Conservation (phyloP, 768 basidiomycete species). For the Boletales sp. region DNA sequence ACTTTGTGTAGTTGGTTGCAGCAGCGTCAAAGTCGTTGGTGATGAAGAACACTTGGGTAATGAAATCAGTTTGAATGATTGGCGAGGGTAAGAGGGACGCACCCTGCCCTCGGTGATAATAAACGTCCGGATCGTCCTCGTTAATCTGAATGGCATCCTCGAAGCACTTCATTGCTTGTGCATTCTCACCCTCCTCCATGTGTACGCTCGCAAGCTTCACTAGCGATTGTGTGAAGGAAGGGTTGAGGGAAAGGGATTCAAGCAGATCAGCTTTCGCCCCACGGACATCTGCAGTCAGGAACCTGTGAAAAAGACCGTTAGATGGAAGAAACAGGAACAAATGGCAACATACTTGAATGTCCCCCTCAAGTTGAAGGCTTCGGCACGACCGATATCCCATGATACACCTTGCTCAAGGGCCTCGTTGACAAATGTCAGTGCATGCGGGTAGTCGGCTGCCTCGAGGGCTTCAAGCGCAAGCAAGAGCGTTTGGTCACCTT, state of each 20-base stretch:
- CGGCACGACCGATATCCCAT: slow-evolving; percentile 69
- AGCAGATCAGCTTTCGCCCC: slow-evolving; percentile 84
- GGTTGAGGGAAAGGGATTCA: slow-evolving; percentile 65
- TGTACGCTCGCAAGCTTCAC: slow-evolving; percentile 97
- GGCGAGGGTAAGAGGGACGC: neutral
- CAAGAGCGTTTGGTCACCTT: slow-evolving; percentile 80
- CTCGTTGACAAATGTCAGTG: slow-evolving; percentile 77
- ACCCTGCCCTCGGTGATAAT: slow-evolving; percentile 99
- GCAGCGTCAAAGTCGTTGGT: slow-evolving; percentile 86
- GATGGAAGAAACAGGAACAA: neutral
- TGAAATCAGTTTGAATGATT: neutral
- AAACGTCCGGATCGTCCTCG: slow-evolving; percentile 87
- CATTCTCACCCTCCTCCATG: slow-evolving; percentile 89
- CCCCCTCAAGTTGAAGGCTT: slow-evolving; percentile 88
- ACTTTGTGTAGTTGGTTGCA: slow-evolving; percentile 87
- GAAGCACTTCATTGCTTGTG: slow-evolving; percentile 85
- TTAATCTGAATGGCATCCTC: slow-evolving; percentile 84
- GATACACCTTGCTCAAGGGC: slow-evolving; percentile 85
- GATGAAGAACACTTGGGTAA: slow-evolving; percentile 78
- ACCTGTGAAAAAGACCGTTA: slow-evolving; percentile 43
- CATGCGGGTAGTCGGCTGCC: slow-evolving; percentile 81
- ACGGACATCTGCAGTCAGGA: slow-evolving; percentile 79
- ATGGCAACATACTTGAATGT: slow-evolving; percentile 74
- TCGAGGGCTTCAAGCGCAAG: slow-evolving; percentile 80
- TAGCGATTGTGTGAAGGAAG: slow-evolving; percentile 76